Conservation (phyloP, 1,139 yeast genomes). For the Trichomonascaceae sp. region DNA sequence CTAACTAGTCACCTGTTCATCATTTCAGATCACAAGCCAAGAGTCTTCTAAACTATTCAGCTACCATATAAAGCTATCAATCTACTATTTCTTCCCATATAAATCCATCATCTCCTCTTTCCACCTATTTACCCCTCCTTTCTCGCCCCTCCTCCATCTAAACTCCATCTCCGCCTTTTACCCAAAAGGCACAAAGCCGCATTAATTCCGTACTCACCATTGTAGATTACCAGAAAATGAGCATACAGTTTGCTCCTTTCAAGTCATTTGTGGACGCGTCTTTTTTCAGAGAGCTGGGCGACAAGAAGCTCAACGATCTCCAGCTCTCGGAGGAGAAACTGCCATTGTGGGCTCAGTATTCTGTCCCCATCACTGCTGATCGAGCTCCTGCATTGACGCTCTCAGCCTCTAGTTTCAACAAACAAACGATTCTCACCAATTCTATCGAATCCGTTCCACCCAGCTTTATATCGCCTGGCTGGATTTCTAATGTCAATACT, state of each 20-base stretch:
- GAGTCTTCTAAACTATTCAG: too few species aligned
- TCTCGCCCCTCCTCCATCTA: neutral
- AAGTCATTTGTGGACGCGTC: conserved; percentile 79
- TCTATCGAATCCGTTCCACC: conserved; percentile 9
- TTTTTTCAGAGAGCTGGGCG: conserved; percentile 69
- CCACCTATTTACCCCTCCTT: neutral
- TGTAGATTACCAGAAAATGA: neutral
- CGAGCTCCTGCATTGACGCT: conserved; percentile 20
- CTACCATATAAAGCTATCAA: too few species aligned
- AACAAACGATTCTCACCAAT: neutral
- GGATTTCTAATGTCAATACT: conserved; percentile 66
- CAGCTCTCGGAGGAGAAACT: conserved; percentile 51
- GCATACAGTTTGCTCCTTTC: conserved; percentile 43
- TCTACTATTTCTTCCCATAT: neutral
- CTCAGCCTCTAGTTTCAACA: conserved; percentile 24
- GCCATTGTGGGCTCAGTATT: conserved; percentile 40
- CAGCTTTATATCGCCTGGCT: conserved; percentile 31
- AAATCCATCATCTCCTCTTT: neutral
- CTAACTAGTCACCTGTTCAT: too few species aligned
- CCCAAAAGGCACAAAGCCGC: neutral
- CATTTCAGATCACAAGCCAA: too few species aligned
- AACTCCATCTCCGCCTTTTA: neutral
- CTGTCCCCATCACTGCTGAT: conserved; percentile 37
- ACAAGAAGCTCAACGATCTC: conserved; percentile 58
- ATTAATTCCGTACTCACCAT: neutral